Evolutionary conservation across 1,284 basidiomycete species (phyloP), one percentile per base, ranked within the genome.

Genomic region (Sutorius eximius): DNA sequence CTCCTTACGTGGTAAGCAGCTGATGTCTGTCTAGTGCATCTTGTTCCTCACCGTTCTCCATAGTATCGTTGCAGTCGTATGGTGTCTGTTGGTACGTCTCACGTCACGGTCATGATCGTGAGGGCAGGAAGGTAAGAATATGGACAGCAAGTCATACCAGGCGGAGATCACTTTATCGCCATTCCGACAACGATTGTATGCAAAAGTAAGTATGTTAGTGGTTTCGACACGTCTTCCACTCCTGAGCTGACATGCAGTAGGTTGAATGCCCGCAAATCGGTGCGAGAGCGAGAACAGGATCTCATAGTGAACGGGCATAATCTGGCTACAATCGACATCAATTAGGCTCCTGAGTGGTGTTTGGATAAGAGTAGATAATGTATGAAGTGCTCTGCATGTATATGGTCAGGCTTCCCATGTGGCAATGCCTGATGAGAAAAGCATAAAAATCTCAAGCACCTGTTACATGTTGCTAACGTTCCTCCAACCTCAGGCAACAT

Each of bases 1-100:
- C 37, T 61, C 20, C 58, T 61, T 36, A 60, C 59, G 20, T 60
- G 61, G 59, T 63, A n/a, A 54, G 54, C 5, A 15, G 8, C 9
- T 13, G 3, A 40, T 22, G 29, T 40, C 13, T 3, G 6, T 30
- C 16, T 1, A 1, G 34, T 22, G 5, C 13, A 30, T 5, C 18
- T 22, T 13, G 24, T 27, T 4, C 3, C 12, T 29, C 13, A 11
- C 40, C n/a, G 3, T 27, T 27, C 24, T 27, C 24, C 24, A 8
- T 11, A 60, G 59, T 41, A 37, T 60, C 15, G 3, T 61, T 18
- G 58, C 59, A 3, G 10, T 63, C 1, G 40, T 2, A 5, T 63
- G 61, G 59, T 63, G 38, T 51, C 16, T 58, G 2, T 15, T 61
- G 22, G 59, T 60, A 50, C 0, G 58, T 53, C 16, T 22, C 16